Conservation (phyloP, 495 filamentous ascomycete genomes). For the Annulohypoxylon nitens region DNA sequence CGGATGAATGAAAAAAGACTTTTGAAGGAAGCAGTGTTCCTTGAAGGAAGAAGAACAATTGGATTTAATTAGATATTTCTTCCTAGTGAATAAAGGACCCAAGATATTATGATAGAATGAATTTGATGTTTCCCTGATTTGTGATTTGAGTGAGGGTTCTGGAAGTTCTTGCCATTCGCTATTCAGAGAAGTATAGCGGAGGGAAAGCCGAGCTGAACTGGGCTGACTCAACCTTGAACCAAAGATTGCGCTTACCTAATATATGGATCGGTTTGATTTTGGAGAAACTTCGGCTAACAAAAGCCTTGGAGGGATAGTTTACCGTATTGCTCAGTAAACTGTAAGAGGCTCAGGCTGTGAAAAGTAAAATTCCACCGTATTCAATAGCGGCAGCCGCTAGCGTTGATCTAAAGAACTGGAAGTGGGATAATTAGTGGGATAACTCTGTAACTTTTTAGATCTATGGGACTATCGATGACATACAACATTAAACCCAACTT, state of each 20-base stretch:
- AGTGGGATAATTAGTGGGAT: constrained; percentile 36
- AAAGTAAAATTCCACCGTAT: not conserved
- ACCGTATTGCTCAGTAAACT: not conserved
- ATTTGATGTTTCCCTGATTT: not conserved
- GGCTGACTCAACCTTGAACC: too few relatives aligned
- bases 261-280: not conserved
- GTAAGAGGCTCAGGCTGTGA: too few relatives aligned
- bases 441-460: not conserved
- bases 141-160: not conserved
- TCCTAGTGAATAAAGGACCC: constrained; percentile 24
- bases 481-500: constrained; percentile 9
- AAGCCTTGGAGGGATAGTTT: not conserved
- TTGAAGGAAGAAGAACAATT: constrained; percentile 21
- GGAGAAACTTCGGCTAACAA: not conserved
- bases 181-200: not conserved
- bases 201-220: too few relatives aligned
- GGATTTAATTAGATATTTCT: constrained; percentile 26
- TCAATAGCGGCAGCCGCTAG: not conserved
- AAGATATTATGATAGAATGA: constrained; percentile 27
- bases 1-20: constrained; percentile 2
- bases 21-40: not conserved
- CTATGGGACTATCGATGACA: not conserved
- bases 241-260: not conserved
- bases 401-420: not conserved
- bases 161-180: not conserved